Conservation (phyloP, 2,329 filamentous ascomycete species). For the Colletotrichum sp. region DNA sequence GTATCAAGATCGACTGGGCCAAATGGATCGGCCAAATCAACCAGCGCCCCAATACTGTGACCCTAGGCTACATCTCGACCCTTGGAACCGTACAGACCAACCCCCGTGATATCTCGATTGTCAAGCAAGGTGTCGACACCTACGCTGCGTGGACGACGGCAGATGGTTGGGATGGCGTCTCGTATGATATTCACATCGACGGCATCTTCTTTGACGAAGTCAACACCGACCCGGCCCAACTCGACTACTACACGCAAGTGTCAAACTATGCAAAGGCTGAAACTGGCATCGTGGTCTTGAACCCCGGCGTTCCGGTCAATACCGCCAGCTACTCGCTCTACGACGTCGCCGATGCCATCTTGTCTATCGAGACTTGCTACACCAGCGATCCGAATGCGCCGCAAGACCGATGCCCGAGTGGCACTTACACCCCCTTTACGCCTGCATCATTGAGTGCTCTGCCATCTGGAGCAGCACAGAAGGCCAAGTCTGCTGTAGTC, state of each 20-base stretch:
- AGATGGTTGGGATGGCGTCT: not conserved
- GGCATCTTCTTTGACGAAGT: slow-evolving; percentile 2
- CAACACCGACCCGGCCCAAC: not conserved
- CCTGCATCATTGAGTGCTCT: not conserved
- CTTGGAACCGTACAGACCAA: not conserved
- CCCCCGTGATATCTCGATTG: not conserved
- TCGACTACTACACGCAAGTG: not conserved
- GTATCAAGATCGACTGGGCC: slow-evolving; percentile 1
- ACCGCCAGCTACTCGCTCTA: not conserved
- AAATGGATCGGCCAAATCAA: slow-evolving; percentile 3
- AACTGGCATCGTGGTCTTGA: not conserved
- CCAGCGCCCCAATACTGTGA: not conserved
- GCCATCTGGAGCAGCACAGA: not conserved
- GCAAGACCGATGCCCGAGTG: not conserved
- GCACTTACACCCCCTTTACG: not conserved
- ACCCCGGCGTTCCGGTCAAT: not conserved
- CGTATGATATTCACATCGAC: not conserved
- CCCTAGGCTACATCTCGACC: not conserved
- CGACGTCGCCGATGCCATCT: not conserved
- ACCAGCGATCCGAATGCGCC: not conserved
- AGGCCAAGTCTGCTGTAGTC: not conserved
- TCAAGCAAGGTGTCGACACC: not conserved
- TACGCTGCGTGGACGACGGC: not conserved
- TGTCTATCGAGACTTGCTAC: not conserved
- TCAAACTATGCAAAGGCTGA: not conserved